These are phyloP conservation scores for Calycina marina DNA, from an alignment of 2,329 filamentous ascomycete species.

Conservation along the genomic window DNA sequence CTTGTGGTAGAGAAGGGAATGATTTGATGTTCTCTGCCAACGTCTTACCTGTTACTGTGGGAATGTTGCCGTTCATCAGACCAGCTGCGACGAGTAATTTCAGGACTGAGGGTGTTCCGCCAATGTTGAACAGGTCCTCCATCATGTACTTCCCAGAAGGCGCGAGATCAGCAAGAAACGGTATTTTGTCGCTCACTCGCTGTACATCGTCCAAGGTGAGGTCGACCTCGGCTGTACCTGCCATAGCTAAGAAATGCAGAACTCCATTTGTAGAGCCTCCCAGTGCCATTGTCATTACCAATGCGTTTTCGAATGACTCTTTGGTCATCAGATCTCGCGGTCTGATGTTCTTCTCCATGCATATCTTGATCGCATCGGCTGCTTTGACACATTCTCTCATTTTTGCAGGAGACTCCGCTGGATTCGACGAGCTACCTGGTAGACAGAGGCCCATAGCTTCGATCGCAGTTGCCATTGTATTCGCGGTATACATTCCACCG, in stretches of 20 bases:
- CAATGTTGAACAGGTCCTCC: constrained; percentile 75
- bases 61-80: constrained; percentile 62
- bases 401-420: constrained; percentile 52
- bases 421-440: constrained; percentile 55
- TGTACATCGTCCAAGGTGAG: constrained; percentile 56
- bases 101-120: constrained; percentile 72
- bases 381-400: constrained; percentile 58
- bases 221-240: constrained; percentile 25
- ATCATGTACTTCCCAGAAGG: constrained; percentile 77
- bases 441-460: constrained; percentile 57
- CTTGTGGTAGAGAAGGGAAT: constrained; percentile 62
- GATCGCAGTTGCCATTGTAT: constrained; percentile 60
- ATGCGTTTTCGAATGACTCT: constrained; percentile 53
- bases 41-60: constrained; percentile 73
- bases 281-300: constrained; percentile 60
- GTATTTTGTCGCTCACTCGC: constrained; percentile 52
- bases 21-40: constrained; percentile 66
- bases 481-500: constrained; percentile 67
- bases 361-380: constrained; percentile 51
- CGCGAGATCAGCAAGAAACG: constrained; percentile 56
- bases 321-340: constrained; percentile 56
- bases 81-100: constrained; percentile 68
- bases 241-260: constrained; percentile 59
- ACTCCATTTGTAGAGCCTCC: constrained; percentile 60
- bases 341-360: constrained; percentile 55